Evolutionary conservation across 2,329 filamentous ascomycete genomes (phyloP), one percentile per base, ranked within the genome.

Genomic region (Grosmannia penicillata): DNA sequence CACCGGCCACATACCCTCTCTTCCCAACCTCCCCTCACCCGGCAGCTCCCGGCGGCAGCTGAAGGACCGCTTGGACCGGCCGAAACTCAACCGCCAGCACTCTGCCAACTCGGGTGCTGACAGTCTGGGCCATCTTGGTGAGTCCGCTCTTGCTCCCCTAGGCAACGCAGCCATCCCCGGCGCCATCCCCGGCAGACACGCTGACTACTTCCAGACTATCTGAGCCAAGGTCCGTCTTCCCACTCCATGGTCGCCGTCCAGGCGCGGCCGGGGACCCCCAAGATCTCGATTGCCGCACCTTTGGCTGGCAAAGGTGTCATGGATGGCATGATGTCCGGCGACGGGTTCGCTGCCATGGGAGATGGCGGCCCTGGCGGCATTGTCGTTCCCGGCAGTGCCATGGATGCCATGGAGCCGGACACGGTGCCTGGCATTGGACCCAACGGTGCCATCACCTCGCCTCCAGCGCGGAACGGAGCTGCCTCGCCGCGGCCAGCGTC

Each of bases 1-100:
- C 37, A 87, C 83, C 1, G 86, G 84, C 15, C 82, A 91, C 51
- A 63, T 89, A 7, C 82, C 87, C 7, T 66, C 76, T 17, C 64
- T 95, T 33, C 85, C 87, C 1, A 42, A 14, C 7, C 37, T 48
- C 13, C 46, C 43, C 1, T 48, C 46, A 4, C 43, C 46, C 2
- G 40, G 45, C 14, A 70, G 68, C 42, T 66, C 68, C 22, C 63
- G 72, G 38, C 68, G 75, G 42, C 61, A 63, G 35, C 66, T 72
- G 43, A 66, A 71, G 43, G 70, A 73, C 43, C 66, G 75, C 39
- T 62, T 67, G 10, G 62, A 67, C 17, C 63, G 76, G 37, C 78
- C 79, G 8, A 70, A 75, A 45, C 65, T 78, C 40, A 66, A 64
- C 30, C 70, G 83, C 39, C 78, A 83, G 51, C 77, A 85, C 51